These are phyloP conservation scores for Nakaseomyces kungkrabaensis DNA, from an alignment of 1,139 yeast species.

Conservation along the genomic window DNA sequence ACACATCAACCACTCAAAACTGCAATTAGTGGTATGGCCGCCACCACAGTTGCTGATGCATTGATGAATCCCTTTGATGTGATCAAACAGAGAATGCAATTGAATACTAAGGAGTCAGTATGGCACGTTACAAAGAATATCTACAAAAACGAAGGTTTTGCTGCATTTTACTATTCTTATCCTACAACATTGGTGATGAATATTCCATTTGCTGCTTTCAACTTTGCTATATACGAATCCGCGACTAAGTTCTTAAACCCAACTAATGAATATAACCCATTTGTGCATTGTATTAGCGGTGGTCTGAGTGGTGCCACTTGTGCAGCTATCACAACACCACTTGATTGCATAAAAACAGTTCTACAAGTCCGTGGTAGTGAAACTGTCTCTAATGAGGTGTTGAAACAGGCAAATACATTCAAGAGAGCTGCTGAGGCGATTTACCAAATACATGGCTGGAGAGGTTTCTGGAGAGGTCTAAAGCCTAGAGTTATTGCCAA, in stretches of 20 bases:
- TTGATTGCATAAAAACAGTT: constrained; percentile 89
- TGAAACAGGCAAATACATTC: constrained; percentile 60
- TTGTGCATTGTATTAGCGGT: constrained; percentile 87
- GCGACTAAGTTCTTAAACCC: constrained; percentile 74
- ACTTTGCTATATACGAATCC: constrained; percentile 88
- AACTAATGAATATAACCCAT: constrained; percentile 68
- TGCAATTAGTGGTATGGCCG: constrained; percentile 84
- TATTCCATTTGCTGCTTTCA: constrained; percentile 91
- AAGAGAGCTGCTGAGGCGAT: constrained; percentile 62
- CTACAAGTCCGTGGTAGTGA: constrained; percentile 46
- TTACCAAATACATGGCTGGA: constrained; percentile 52
- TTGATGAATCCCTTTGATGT: constrained; percentile 98
- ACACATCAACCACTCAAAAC: constrained; percentile 58
- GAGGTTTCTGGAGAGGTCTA: constrained; percentile 74
- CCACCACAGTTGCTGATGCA: constrained; percentile 89
- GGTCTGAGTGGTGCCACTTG: constrained; percentile 95
- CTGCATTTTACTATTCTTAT: constrained; percentile 82
- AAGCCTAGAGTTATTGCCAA: constrained; percentile 87
- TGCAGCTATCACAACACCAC: constrained; percentile 92
- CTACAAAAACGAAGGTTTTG: constrained; percentile 65
- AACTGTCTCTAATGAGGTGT: constrained; percentile 34
- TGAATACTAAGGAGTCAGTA: constrained; percentile 31
- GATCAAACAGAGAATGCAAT: constrained; percentile 78
- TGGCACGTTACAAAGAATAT: constrained; percentile 37
- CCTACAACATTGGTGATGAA: constrained; percentile 92